These are phyloP conservation scores for Talaromyces atroroseus DNA, from an alignment of 2,329 filamentous ascomycete genomes.

Conservation along the genomic window DNA sequence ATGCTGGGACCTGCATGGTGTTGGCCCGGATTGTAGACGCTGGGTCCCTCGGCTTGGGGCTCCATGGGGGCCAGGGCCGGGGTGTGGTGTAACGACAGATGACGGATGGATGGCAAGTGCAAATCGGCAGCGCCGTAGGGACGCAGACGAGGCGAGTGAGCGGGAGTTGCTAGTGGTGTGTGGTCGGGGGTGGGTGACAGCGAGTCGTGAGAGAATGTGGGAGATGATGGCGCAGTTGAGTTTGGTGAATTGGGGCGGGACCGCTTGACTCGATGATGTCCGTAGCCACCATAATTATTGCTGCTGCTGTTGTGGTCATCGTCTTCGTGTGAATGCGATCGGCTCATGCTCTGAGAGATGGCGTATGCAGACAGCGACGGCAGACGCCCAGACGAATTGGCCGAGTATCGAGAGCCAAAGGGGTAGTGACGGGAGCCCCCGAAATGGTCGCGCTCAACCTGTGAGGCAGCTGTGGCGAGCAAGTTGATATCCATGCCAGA, in stretches of 20 bases:
- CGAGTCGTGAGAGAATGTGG: constrained; percentile 93
- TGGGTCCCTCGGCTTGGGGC: constrained; percentile 56
- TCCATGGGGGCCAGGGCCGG: constrained; percentile 68
- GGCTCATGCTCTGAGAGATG: constrained; percentile 76
- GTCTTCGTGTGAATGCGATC: constrained; percentile 75
- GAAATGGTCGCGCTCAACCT: constrained; percentile 56
- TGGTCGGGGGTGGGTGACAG: constrained; percentile 93
- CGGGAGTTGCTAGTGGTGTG: constrained; percentile 95
- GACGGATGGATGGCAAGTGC: constrained; percentile 81
- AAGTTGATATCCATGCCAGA: constrained; percentile 59
- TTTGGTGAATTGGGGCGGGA: constrained; percentile 91
- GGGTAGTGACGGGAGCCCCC: constrained; percentile 45
- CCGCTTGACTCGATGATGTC: constrained; percentile 65
- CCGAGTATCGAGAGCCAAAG: constrained; percentile 41
- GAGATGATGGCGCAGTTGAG: constrained; percentile 91
- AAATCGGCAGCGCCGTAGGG: constrained; percentile 66
- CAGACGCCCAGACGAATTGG: constrained; percentile 53
- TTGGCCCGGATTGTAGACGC: constrained; percentile 52
- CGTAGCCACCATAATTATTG: neutral
- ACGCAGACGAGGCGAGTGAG: constrained; percentile 85
- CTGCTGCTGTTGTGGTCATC: constrained; percentile 60
- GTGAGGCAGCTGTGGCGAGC: constrained; percentile 63
- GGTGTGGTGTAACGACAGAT: constrained; percentile 60
- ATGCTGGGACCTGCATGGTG: constrained; percentile 68
- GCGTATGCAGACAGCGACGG: constrained; percentile 74